phyloP scores from a whole-genome alignment of 805 yeast genomes.

The Metschnikowia borealis region DNA sequence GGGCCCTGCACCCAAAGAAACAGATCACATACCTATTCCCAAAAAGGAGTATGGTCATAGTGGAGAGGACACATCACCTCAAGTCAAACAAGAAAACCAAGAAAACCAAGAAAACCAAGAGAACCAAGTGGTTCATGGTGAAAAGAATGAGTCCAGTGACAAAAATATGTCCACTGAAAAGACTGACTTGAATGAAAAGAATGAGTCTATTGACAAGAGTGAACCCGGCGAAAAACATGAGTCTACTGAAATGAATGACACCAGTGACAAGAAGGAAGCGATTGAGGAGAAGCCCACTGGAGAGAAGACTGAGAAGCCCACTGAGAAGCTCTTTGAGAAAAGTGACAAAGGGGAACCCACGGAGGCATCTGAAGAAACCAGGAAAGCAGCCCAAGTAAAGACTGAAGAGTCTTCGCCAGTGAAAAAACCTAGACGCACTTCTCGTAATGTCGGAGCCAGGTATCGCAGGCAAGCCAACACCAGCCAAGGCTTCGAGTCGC shows the following conservation, averaged over 20 bases:
- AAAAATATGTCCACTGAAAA: background rate
- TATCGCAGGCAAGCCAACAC: background rate
- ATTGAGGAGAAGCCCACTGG: background rate
- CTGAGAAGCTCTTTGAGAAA: background rate
- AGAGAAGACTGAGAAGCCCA: too few species aligned
- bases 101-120: background rate
- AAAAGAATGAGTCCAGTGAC: background rate
- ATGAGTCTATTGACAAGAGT: background rate
- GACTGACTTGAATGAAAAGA: background rate
- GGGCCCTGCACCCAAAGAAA: conserved; percentile 2
- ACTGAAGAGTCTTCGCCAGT: background rate
- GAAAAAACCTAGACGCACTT: background rate
- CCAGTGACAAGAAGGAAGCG: background rate
- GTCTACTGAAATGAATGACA: background rate
- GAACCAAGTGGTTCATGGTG: background rate
- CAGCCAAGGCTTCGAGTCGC: conserved; percentile 11
- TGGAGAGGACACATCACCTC: conserved; percentile 1
- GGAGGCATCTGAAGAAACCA: too few species aligned
- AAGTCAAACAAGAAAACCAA: background rate
- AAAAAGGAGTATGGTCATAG: conserved; percentile 2
- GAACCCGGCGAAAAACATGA: background rate
- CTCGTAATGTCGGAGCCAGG: background rate
- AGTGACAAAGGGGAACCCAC: too few species aligned
- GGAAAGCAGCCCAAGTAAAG: background rate
- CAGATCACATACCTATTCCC: background rate